Evolutionary conservation across 176 grass and related monocot genomes (phyloP).

Genomic region (Triticum urartu): DNA sequence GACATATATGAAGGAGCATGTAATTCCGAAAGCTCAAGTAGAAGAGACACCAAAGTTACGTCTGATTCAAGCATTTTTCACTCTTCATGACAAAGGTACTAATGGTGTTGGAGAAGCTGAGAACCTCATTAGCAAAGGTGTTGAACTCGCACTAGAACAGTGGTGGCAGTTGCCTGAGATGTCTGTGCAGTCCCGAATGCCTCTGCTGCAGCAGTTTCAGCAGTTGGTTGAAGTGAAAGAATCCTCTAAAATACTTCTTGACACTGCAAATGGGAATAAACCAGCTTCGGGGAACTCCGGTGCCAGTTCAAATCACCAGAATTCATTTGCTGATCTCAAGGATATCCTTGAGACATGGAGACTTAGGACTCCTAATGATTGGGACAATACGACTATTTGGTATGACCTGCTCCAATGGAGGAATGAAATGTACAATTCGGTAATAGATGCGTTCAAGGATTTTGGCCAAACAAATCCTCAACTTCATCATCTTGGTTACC

Average conservation of each 20-base stretch:
- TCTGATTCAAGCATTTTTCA: slow-evolving; percentile 85
- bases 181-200: slow-evolving; percentile 83
- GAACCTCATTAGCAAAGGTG: slow-evolving; percentile 83
- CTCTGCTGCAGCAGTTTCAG: slow-evolving; percentile 95
- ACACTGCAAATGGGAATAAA: slow-evolving; percentile 95
- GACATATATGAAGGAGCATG: slow-evolving; percentile 92
- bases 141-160: slow-evolving; percentile 91
- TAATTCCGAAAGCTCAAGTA: slow-evolving; percentile 88
- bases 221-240: slow-evolving; percentile 99
- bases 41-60: slow-evolving; percentile 84
- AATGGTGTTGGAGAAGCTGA: slow-evolving; percentile 86
- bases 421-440: slow-evolving; percentile 99
- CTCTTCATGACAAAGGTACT: slow-evolving; percentile 79
- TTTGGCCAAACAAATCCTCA: slow-evolving; percentile 86
- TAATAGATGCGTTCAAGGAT: slow-evolving; percentile 98
- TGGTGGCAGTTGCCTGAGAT: slow-evolving; percentile 99
- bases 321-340: slow-evolving; percentile 87
- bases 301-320: slow-evolving; percentile 64
- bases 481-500: slow-evolving; percentile 98
- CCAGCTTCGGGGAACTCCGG: slow-evolving; percentile 81
- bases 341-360: slow-evolving; percentile 99
- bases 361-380: slow-evolving; percentile 92
- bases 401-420: slow-evolving; percentile 99
- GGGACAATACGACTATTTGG: slow-evolving; percentile 96
- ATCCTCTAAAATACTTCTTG: slow-evolving; percentile 85